Percentiles rank a stretch among this genome's conserved stretches.
These are phyloP conservation scores for Aspergillus baeticus DNA, from an alignment of 495 filamentous ascomycete genomes.

Conservation along the genomic window DNA sequence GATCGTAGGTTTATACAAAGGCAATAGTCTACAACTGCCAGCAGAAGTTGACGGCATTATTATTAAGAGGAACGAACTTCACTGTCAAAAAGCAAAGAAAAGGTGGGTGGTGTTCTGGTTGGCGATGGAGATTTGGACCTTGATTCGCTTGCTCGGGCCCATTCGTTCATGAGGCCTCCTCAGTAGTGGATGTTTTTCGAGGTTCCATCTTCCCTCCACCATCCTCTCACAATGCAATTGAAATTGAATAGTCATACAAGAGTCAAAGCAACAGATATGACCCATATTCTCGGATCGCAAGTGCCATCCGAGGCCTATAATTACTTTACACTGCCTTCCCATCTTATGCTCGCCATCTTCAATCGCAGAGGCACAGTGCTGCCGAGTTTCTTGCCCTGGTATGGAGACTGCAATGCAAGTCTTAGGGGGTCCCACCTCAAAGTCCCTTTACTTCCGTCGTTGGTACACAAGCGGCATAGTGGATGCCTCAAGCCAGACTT, in stretches of 20 bases:
- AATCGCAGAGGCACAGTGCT: background rate
- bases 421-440: slow-evolving; percentile 10
- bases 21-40: too few species aligned
- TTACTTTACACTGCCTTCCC: background rate
- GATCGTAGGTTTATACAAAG: too few species aligned
- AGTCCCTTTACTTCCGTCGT: slow-evolving; percentile 5
- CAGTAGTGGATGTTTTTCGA: background rate
- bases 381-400: background rate
- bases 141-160: slow-evolving; percentile 29
- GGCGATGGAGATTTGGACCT: slow-evolving; percentile 2
- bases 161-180: slow-evolving; percentile 1
- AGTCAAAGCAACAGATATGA: background rate
- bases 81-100: slow-evolving; percentile 7
- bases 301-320: background rate
- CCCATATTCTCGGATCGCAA: background rate
- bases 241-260: background rate
- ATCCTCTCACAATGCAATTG: slow-evolving; percentile 6
- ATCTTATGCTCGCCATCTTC: background rate
- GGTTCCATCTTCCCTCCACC: slow-evolving; percentile 7
- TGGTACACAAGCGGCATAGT: slow-evolving; percentile 12
- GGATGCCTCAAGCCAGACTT: slow-evolving; percentile 2
- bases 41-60: too few species aligned
- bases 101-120: slow-evolving; percentile 18
- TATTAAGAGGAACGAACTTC: background rate
- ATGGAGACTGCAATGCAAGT: background rate